Conservation (phyloP, 108 stramenopile species). For the Conticribra guillardii region DNA sequence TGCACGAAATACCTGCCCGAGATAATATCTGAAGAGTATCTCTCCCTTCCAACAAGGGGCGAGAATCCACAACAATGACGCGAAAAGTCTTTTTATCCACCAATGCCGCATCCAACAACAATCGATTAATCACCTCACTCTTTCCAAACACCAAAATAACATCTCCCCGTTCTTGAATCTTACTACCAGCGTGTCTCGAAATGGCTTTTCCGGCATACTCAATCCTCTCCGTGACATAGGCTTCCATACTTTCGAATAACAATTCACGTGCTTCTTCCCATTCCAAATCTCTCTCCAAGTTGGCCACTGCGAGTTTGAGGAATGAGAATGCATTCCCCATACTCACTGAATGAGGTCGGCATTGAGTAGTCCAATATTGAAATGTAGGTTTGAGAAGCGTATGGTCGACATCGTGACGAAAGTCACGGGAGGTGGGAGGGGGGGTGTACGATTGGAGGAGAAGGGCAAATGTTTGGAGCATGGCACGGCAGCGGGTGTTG, state of each 20-base stretch:
- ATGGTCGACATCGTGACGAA: slow-evolving; percentile 84
- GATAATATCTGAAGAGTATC: slow-evolving; percentile 66
- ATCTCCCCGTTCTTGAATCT: slow-evolving; percentile 89
- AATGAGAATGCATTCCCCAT: slow-evolving; percentile 98
- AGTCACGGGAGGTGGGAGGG: slow-evolving; percentile 53
- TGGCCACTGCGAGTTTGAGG: slow-evolving; percentile 83
- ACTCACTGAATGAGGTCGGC: slow-evolving; percentile 93
- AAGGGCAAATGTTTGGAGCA: slow-evolving; percentile 84
- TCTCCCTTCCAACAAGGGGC: slow-evolving; percentile 87
- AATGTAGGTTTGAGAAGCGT: slow-evolving; percentile 89
- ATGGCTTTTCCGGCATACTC: slow-evolving; percentile 91
- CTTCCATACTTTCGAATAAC: slow-evolving; percentile 83
- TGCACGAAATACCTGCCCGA: slow-evolving; percentile 77
- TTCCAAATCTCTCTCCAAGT: slow-evolving; percentile 83
- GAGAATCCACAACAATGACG: slow-evolving; percentile 95
- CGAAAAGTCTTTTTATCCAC: slow-evolving; percentile 62
- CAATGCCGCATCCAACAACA: slow-evolving; percentile 57
- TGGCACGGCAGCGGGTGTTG: slow-evolving; percentile 89
- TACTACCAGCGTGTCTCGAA: slow-evolving; percentile 73
- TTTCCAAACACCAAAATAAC: slow-evolving; percentile 94
- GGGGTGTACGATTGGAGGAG: slow-evolving; percentile 71
- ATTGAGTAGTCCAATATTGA: slow-evolving; percentile 85
- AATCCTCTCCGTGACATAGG: slow-evolving; percentile 89
- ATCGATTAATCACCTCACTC: slow-evolving; percentile 66
- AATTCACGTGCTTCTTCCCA: slow-evolving; percentile 76